Evolutionary conservation across 148 eudicot species (phyloP), one percentile per base, ranked within the genome.

Genomic region (Persicaria maculosa): DNA sequence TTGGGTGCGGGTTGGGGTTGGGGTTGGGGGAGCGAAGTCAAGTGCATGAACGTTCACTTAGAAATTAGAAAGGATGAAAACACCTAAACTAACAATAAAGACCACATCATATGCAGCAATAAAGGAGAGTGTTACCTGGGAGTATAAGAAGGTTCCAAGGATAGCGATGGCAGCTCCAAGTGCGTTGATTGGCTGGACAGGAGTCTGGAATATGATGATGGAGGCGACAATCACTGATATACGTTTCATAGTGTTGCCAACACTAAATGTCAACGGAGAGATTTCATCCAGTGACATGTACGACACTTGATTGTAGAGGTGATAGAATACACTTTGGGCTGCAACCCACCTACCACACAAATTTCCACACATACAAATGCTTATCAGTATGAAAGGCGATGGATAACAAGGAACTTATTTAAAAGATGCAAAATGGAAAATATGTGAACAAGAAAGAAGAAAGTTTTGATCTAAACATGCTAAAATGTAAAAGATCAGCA

Each of bases 181-280:
- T 11, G 82, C 85, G 74, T 82, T 82, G 75, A 82, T 36, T 4
- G 85, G 80, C 77, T 76, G 82, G 75, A 82, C 82, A 57, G 85
- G 82, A 44, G 82, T 82, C 4, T 17, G 82, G 82, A 82, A 82
- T 44, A 82, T 82, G 62, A 82, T 82, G 80, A 82, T 82, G 48
- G 85, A 82, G 72, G 85, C 79, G 69, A 82, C 85, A 14, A 82
- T 82, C 77, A 82, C 85, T 50, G 85, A 82, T 20, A 82, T 82
- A 73, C 85, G 85, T 53, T 82, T 82, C 85, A 82, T 82, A 52
- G 85, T 82, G 82, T 82, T 82, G 20, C 85, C 85, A 1, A 82
- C 68, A 76, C 85, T 82, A 76, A 82, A 82, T 50, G 85, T 82
- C 77, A 82, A 72, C 14, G 85, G 85, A 79, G 85, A 82, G 47